Percentiles rank a stretch among this genome's conserved stretches.
Conservation (phyloP, 345 rosid species). For the Abelmoschus esculentus region DNA sequence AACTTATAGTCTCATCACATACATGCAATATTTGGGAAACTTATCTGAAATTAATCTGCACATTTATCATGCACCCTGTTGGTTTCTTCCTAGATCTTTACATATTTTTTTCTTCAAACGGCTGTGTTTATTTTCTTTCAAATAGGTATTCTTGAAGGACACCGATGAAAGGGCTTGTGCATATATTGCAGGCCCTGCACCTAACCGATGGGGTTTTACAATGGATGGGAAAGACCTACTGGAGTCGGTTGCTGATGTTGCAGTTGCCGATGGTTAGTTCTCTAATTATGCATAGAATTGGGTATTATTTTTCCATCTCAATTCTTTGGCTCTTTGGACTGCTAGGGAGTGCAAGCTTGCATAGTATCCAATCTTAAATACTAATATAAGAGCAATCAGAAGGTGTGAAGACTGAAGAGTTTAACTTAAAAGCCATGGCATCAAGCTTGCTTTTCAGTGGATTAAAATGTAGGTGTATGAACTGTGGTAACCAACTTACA, state of each 20-base stretch:
- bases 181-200: constrained; percentile 99
- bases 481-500: not conserved
- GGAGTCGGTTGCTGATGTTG: constrained; percentile 40
- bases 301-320: constrained; percentile 1
- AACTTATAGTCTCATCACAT: constrained; percentile 5
- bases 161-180: constrained; percentile 99
- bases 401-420: constrained; percentile 1
- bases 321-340: constrained; percentile 1
- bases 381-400: not conserved
- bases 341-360: not conserved
- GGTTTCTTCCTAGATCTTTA: constrained; percentile 1
- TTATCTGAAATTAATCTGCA: not conserved
- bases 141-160: constrained; percentile 89
- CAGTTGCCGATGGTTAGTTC: constrained; percentile 50
- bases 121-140: constrained; percentile 15
- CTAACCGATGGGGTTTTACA: constrained; percentile 96
- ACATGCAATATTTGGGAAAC: not conserved
- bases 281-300: not conserved
- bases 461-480: not conserved
- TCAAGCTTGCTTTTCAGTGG: not conserved
- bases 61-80: constrained; percentile 2
- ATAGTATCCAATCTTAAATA: not conserved
- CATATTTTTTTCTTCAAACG: constrained; percentile 4
- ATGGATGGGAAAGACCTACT: constrained; percentile 79
- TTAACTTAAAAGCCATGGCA: not conserved